A percentile compares a stretch with the other conserved stretches of the same genome.
Evolutionary conservation across 352 stramenopile species (phyloP).

Genomic region (Phytophthora palmivora): DNA sequence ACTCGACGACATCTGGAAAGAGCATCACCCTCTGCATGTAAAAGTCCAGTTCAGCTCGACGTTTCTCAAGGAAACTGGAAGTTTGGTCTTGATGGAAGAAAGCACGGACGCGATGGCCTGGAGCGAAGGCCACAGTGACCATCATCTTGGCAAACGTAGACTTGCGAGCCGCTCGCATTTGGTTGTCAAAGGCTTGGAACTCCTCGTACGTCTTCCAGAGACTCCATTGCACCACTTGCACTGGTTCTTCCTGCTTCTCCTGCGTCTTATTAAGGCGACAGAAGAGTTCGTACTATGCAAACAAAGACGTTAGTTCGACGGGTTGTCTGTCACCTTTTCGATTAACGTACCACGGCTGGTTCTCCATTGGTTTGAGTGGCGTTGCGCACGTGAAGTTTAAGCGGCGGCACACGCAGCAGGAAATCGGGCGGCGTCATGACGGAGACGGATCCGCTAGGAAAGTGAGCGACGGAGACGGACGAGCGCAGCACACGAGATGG

Average conservation of each 20-base stretch:
- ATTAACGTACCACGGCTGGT: slow-evolving; percentile 54
- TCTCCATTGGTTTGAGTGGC: slow-evolving; percentile 63
- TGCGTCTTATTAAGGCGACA: slow-evolving; percentile 50
- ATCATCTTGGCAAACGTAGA: slow-evolving; percentile 84
- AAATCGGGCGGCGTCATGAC: slow-evolving; percentile 52
- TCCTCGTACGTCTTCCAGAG: slow-evolving; percentile 84
- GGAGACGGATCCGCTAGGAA: slow-evolving; percentile 3
- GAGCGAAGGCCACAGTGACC: slow-evolving; percentile 82
- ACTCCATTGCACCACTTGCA: slow-evolving; percentile 66
- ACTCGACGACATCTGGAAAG: slow-evolving; percentile 74
- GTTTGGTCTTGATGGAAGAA: slow-evolving; percentile 83
- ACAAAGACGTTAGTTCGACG: background rate
- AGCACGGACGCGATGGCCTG: slow-evolving; percentile 65
- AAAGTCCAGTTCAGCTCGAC: slow-evolving; percentile 80
- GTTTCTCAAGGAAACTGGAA: slow-evolving; percentile 76
- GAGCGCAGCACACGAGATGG: slow-evolving; percentile 13
- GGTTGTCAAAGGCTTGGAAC: slow-evolving; percentile 75
- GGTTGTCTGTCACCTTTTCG: slow-evolving; percentile 6
- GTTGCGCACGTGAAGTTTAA: slow-evolving; percentile 70
- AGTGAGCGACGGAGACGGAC: slow-evolving; percentile 16
- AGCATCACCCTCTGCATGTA: slow-evolving; percentile 87
- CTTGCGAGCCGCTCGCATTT: slow-evolving; percentile 57
- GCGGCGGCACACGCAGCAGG: slow-evolving; percentile 51
- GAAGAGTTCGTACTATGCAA: slow-evolving; percentile 62
- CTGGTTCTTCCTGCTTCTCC: slow-evolving; percentile 48